Evolutionary conservation across 2,329 filamentous ascomycete species (phyloP).

Genomic region (Exserohilum rostratum): DNA sequence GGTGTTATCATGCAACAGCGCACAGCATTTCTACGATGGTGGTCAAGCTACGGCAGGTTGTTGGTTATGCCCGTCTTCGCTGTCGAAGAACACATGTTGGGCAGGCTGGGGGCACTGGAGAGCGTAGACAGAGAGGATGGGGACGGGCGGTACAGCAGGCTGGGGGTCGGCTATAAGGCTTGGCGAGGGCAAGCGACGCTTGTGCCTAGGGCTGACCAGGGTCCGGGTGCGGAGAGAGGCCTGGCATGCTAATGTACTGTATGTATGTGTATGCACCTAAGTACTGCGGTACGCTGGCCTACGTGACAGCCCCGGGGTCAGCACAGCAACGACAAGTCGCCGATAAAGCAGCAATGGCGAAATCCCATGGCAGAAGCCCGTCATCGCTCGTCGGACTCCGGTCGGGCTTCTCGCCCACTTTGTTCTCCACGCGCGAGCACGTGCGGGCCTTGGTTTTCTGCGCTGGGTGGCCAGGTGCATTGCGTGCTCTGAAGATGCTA

Average conservation of each 20-base stretch:
- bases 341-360: no score
- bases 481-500: conserved; percentile 24
- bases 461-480: conserved; percentile 7
- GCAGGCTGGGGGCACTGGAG: not conserved
- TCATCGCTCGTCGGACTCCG: not conserved
- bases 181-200: not conserved
- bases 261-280: no score
- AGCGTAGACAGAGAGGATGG: not conserved
- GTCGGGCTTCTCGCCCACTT: not conserved
- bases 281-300: no score
- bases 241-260: no score
- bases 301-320: not conserved
- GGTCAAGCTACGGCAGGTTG: not conserved
- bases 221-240: conserved; percentile 1
- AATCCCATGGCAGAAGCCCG: not conserved
- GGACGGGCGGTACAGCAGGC: no score
- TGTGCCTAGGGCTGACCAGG: not conserved
- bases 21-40: not conserved
- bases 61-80: not conserved
- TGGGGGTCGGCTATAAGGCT: not conserved
- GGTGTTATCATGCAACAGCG: not conserved
- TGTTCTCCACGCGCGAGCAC: not conserved
- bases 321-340: no score
- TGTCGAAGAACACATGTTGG: not conserved
- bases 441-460: not conserved